phyloP scores from a whole-genome alignment of 371 early-diverging fungal genomes.

The Rhizomucor miehei region DNA sequence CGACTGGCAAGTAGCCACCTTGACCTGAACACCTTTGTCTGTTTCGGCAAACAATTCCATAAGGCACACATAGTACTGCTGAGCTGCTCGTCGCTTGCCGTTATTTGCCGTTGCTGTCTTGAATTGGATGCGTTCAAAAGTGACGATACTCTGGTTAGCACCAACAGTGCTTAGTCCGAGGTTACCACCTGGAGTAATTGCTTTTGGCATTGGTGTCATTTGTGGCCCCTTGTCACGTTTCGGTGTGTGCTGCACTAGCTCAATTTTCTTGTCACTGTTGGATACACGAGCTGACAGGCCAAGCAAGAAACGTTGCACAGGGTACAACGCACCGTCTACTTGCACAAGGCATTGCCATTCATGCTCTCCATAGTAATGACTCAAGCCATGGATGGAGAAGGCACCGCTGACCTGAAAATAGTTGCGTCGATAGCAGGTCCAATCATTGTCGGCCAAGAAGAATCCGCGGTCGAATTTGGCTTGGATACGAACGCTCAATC shows the following conservation, averaged over 20 bases:
- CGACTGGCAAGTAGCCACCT: slow-evolving; percentile 73
- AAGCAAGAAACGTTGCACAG: slow-evolving; percentile 57
- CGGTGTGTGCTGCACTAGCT: slow-evolving; percentile 89
- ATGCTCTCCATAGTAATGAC: slow-evolving; percentile 36
- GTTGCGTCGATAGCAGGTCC: slow-evolving; percentile 96
- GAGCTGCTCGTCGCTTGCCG: slow-evolving; percentile 85
- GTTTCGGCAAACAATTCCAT: slow-evolving; percentile 71
- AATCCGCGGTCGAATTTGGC: slow-evolving; percentile 78
- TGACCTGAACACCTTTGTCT: slow-evolving; percentile 43
- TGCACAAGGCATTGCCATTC: slow-evolving; percentile 61
- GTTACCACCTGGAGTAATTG: slow-evolving; percentile 63
- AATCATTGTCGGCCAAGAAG: slow-evolving; percentile 76
- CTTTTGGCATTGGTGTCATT: slow-evolving; percentile 61
- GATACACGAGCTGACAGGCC: slow-evolving; percentile 77
- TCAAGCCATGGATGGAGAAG: slow-evolving; percentile 60
- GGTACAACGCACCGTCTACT: slow-evolving; percentile 40
- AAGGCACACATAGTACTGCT: slow-evolving; percentile 83
- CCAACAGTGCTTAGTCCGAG: slow-evolving; percentile 51
- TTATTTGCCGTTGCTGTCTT: slow-evolving; percentile 94
- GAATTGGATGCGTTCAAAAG: slow-evolving; percentile 95
- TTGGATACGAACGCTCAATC: slow-evolving; percentile 40
- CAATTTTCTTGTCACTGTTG: slow-evolving; percentile 70
- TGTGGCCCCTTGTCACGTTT: slow-evolving; percentile 95
- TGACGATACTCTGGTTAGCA: slow-evolving; percentile 58
- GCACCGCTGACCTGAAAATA: slow-evolving; percentile 89